A percentile compares a stretch with the other conserved stretches of the same genome.
phyloP scores from a whole-genome alignment of 1,284 basidiomycete species.

The Anthracocystis setariae region DNA sequence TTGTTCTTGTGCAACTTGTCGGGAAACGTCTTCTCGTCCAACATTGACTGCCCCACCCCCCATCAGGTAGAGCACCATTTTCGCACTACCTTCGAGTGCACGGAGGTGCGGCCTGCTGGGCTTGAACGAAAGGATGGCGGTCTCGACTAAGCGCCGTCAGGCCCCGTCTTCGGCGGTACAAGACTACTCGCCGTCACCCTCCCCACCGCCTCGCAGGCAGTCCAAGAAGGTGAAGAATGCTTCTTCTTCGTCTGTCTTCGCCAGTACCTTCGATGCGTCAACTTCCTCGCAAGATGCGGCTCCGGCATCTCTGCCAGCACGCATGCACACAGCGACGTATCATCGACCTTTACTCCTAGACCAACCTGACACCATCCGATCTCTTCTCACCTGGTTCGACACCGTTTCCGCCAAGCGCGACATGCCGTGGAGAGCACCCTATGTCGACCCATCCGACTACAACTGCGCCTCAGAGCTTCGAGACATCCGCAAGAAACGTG shows the following conservation, averaged over 20 bases:
- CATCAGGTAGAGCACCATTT: not conserved
- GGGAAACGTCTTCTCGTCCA: not conserved
- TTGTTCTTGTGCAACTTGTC: not conserved
- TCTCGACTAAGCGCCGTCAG: slow-evolving; percentile 21
- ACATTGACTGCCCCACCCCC: not conserved
- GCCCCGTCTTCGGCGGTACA: slow-evolving; percentile 2
- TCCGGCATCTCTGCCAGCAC: slow-evolving; percentile 20
- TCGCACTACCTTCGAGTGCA: not conserved
- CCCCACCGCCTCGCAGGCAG: slow-evolving; percentile 9
- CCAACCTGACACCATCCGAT: slow-evolving; percentile 14
- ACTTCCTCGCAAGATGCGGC: not conserved
- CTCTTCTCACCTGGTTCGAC: slow-evolving; percentile 74
- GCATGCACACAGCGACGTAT: slow-evolving; percentile 37
- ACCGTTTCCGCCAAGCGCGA: slow-evolving; percentile 74
- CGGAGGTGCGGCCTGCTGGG: not conserved
- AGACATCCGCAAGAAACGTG: slow-evolving; percentile 68
- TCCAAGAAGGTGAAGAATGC: slow-evolving; percentile 14
- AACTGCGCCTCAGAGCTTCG: slow-evolving; percentile 70
- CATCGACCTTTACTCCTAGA: slow-evolving; percentile 55
- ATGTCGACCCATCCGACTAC: slow-evolving; percentile 57
- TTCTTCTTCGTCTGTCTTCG: slow-evolving; percentile 9
- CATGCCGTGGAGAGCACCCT: slow-evolving; percentile 87
- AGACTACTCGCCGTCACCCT: slow-evolving; percentile 26
- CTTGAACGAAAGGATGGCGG: slow-evolving; percentile 11
- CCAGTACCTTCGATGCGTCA: slow-evolving; percentile 9